These are phyloP conservation scores for Pichia exigua DNA, from an alignment of 805 yeast genomes.

Conservation along the genomic window DNA sequence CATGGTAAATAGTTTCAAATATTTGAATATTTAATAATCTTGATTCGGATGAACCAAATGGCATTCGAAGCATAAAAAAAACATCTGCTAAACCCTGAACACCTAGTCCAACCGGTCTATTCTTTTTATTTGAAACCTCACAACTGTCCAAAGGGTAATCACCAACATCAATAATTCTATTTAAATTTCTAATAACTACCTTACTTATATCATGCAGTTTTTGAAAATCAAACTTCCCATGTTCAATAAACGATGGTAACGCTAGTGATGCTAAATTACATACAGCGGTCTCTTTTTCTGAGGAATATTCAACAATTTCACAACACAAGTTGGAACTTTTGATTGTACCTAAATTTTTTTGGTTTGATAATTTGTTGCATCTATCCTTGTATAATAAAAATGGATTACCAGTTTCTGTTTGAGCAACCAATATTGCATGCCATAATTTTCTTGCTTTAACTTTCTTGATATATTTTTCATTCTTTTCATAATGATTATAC, in stretches of 20 bases:
- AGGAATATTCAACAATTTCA: slow-evolving; percentile 87
- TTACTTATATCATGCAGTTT: slow-evolving; percentile 70
- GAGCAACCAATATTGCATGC: slow-evolving; percentile 84
- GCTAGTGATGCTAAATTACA: slow-evolving; percentile 92
- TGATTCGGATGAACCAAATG: slow-evolving; percentile 82
- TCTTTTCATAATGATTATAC: slow-evolving; percentile 64
- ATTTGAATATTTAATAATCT: slow-evolving; percentile 70
- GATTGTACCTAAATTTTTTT: slow-evolving; percentile 84
- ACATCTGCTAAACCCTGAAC: slow-evolving; percentile 96
- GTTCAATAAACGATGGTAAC: slow-evolving; percentile 61
- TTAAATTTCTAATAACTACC: slow-evolving; percentile 70
- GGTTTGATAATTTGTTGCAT: slow-evolving; percentile 81
- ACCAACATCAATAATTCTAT: slow-evolving; percentile 77
- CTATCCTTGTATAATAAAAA: slow-evolving; percentile 91
- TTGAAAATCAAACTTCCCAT: slow-evolving; percentile 56
- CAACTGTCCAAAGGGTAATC: slow-evolving; percentile 80
- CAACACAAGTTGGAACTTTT: slow-evolving; percentile 92
- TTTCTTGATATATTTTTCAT: slow-evolving; percentile 55
- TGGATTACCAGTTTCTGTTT: slow-evolving; percentile 95
- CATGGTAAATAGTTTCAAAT: slow-evolving; percentile 94
- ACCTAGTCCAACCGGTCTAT: slow-evolving; percentile 94
- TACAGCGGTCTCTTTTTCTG: slow-evolving; percentile 90
- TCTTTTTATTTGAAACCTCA: slow-evolving; percentile 62
- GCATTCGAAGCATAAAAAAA: slow-evolving; percentile 69
- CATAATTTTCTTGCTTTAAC: slow-evolving; percentile 86